Evolutionary conservation across 148 eudicot species (phyloP), one percentile per base, ranked within the genome.

Genomic region (Amaranthus hypochondriacus): DNA sequence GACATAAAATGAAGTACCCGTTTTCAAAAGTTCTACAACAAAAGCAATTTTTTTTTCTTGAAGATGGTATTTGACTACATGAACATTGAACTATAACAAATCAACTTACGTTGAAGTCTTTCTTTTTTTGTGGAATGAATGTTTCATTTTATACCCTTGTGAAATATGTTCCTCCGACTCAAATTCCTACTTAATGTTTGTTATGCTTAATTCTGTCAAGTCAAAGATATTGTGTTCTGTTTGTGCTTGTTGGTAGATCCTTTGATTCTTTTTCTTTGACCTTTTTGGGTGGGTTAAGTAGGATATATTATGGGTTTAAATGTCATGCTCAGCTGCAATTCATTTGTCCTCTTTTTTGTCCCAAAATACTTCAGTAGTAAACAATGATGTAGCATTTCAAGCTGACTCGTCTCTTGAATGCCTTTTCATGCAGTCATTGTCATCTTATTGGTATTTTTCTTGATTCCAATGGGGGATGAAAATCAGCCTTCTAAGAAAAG

Each of bases 401-500:
- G 67, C 47, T 79, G 75, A 79, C 66, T 44, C 42, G 2, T 55
- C 58, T 7, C 56, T 48, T 44, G 58, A 70, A 71, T 70, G 61
- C 48, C 48, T 69, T 48, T 13, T 62, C 77, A 69, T 28, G 72
- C 85, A 78, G 87, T 73, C 76, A 48, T 18, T 77, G 75, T 76
- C 77, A 84, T 55, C 83, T 84, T 63, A 81, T 67, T 77, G 10
- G 12, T 60, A 56, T 7, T 7, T 12, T 11, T 4, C 7, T 42
- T 46, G 4, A 47, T 68, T 67, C 12, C 48, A 48, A 93, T 91
- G 96, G 92, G 84, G 73, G 97, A 94, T 68, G 92, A 89, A 65
- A 83, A 84, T 71, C 97, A 87, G 74, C 87, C 96, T 74, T 88
- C 96, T 51, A 92, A 90, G 84, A 92, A 95, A 76, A 86, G 99